These are phyloP conservation scores for Drechslerella coelobrocha DNA, from an alignment of 2,329 filamentous ascomycete genomes.

Conservation along the genomic window DNA sequence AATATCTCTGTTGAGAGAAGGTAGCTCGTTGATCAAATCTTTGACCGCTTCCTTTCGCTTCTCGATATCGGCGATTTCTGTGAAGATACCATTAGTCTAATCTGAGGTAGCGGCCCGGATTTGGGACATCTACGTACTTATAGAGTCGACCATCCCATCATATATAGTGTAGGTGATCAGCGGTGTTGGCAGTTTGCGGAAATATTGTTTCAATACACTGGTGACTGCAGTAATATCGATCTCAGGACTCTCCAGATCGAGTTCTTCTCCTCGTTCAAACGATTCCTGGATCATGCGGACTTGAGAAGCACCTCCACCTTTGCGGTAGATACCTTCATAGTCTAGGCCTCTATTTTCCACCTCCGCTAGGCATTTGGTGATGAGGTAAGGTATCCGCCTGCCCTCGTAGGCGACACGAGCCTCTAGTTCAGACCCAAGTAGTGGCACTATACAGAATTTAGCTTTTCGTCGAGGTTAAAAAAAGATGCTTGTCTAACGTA, in stretches of 20 bases:
- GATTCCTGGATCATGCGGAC: slow-evolving; percentile 89
- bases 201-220: slow-evolving; percentile 95
- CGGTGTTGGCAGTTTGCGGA: slow-evolving; percentile 87
- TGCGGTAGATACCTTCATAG: slow-evolving; percentile 95
- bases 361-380: slow-evolving; percentile 93
- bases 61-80: slow-evolving; percentile 63
- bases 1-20: slow-evolving; percentile 82
- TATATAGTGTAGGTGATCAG: slow-evolving; percentile 93
- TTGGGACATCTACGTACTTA: slow-evolving; percentile 64
- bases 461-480: not conserved
- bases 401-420: slow-evolving; percentile 88
- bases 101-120: not conserved
- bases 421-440: slow-evolving; percentile 89
- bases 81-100: slow-evolving; percentile 60
- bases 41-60: slow-evolving; percentile 76
- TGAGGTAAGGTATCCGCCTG: slow-evolving; percentile 84
- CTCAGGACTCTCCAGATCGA: slow-evolving; percentile 89
- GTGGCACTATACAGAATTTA: slow-evolving; percentile 58
- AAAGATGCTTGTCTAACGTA: slow-evolving; percentile 16
- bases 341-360: slow-evolving; percentile 97
- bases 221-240: slow-evolving; percentile 97
- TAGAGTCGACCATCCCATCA: slow-evolving; percentile 82
- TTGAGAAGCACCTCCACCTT: slow-evolving; percentile 90
- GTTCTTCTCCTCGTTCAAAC: slow-evolving; percentile 84
- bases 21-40: slow-evolving; percentile 77